phyloP scores from a whole-genome alignment of 345 rosid species.

The Theobroma cacao region DNA sequence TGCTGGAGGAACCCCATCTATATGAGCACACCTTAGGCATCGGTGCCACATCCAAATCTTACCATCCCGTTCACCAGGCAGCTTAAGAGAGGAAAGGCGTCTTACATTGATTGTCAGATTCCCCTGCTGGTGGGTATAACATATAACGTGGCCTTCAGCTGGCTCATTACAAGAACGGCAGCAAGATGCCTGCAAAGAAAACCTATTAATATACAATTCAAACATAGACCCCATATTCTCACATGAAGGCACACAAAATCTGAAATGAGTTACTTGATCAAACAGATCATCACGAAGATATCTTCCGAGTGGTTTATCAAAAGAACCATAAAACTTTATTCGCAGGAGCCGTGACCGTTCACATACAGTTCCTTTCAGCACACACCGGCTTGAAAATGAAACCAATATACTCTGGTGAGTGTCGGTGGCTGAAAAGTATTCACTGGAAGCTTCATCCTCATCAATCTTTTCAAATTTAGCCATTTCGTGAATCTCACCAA shows the following conservation, averaged over 20 bases:
- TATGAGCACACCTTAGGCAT: constrained; percentile 81
- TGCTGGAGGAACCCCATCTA: constrained; percentile 92
- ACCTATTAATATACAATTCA: constrained; percentile 9
- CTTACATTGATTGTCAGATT: constrained; percentile 90
- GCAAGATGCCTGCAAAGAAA: constrained; percentile 43
- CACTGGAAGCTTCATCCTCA: constrained; percentile 56
- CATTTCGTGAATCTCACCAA: constrained; percentile 33
- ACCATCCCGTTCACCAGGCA: constrained; percentile 92
- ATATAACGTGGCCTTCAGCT: constrained; percentile 82
- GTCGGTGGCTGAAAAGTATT: constrained; percentile 74
- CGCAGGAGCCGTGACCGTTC: constrained; percentile 90
- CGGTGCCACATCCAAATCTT: constrained; percentile 99
- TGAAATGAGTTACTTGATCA: constrained; percentile 54
- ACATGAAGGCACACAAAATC: neutral
- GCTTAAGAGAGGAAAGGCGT: constrained; percentile 56
- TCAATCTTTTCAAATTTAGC: constrained; percentile 41
- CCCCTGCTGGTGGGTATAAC: constrained; percentile 98
- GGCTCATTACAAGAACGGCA: constrained; percentile 80
- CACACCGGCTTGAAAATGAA: constrained; percentile 86
- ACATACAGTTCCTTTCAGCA: constrained; percentile 77
- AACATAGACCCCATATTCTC: neutral
- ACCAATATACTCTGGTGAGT: constrained; percentile 89
- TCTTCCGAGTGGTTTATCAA: constrained; percentile 96
- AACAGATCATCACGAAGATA: constrained; percentile 82
- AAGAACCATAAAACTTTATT: constrained; percentile 89